Percentiles rank a stretch among this genome's conserved stretches.
These are phyloP conservation scores for Actinidia polygama DNA, from an alignment of 179 eudicot genomes.

Conservation along the genomic window DNA sequence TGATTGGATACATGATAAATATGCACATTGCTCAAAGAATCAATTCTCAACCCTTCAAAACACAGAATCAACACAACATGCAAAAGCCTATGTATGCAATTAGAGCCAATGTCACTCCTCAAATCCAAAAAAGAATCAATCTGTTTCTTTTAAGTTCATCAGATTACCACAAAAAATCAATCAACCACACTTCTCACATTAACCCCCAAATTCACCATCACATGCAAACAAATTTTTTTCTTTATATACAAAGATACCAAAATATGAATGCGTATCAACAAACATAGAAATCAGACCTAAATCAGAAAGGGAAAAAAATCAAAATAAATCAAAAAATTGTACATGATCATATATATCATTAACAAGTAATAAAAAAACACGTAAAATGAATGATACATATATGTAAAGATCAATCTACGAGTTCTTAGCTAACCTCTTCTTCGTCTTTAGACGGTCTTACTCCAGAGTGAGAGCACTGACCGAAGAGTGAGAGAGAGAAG, in stretches of 20 bases:
- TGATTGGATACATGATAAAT: background rate
- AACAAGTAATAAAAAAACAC: background rate
- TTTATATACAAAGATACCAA: background rate
- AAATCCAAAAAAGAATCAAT: background rate
- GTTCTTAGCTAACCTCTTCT: background rate
- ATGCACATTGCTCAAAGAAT: slow-evolving; percentile 6
- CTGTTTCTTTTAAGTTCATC: background rate
- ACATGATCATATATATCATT: background rate
- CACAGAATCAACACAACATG: slow-evolving; percentile 12
- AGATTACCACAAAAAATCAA: slow-evolving; percentile 5
- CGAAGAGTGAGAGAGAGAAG: background rate
- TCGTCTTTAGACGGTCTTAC: background rate
- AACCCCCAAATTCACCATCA: slow-evolving; percentile 14
- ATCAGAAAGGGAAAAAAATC: background rate
- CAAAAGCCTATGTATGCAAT: background rate
- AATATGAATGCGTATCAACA: background rate
- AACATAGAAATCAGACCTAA: slow-evolving; percentile 2
- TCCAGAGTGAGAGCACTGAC: background rate
- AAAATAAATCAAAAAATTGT: background rate
- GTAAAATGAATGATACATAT: background rate
- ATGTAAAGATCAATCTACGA: background rate
- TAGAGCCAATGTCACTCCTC: slow-evolving; percentile 7
- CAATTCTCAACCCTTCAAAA: background rate
- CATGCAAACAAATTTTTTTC: background rate
- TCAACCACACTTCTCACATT: slow-evolving; percentile 11